A percentile compares a stretch with the other conserved stretches of the same genome.
Conservation (phyloP, 257 asterid species). For the Fraxinus pennsylvanica region DNA sequence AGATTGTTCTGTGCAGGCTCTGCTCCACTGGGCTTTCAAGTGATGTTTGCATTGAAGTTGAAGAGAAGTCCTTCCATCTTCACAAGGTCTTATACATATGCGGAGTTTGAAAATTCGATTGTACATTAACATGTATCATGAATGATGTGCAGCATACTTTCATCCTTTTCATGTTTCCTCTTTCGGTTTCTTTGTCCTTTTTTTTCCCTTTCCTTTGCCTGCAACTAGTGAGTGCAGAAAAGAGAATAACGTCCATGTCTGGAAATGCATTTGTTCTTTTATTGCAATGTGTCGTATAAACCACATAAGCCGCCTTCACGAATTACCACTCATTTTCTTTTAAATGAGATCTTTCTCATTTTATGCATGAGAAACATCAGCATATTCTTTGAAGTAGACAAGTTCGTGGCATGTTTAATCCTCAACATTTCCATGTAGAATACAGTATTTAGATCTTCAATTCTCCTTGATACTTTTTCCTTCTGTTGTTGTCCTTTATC, state of each 20-base stretch:
- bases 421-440: background rate
- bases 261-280: background rate
- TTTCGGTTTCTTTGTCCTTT: background rate
- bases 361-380: background rate
- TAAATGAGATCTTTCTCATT: background rate
- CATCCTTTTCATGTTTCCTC: background rate
- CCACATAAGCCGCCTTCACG: background rate
- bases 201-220: background rate
- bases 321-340: background rate
- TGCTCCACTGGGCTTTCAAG: slow-evolving; percentile 55
- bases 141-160: background rate
- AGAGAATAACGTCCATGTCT: background rate
- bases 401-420: background rate
- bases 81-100: slow-evolving; percentile 47
- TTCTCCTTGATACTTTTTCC: background rate
- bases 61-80: slow-evolving; percentile 51
- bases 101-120: background rate
- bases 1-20: slow-evolving; percentile 37
- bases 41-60: slow-evolving; percentile 50
- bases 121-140: background rate
- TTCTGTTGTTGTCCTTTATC: background rate
- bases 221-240: background rate
- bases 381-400: background rate
- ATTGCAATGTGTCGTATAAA: background rate
- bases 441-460: background rate